Evolutionary conservation across 169 alveolate genomes (phyloP).

Genomic region (Eimeria tenella): DNA sequence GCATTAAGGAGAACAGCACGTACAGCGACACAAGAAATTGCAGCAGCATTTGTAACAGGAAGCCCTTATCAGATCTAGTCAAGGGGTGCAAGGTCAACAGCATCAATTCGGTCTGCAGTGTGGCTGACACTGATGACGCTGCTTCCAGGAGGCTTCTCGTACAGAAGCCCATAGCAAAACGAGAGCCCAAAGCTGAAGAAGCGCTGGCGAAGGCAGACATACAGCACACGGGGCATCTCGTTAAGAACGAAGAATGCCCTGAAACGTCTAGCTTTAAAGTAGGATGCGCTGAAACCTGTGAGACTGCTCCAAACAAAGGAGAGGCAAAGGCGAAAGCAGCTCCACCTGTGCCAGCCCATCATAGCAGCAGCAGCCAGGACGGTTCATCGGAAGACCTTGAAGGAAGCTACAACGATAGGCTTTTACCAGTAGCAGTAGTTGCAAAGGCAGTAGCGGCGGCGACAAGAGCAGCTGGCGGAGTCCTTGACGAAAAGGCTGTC

Average conservation of each 20-base stretch:
- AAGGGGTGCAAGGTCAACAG: slow-evolving; percentile 12
- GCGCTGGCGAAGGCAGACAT: not conserved
- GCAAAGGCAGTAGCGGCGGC: not conserved
- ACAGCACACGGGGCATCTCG: not conserved
- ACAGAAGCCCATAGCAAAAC: not conserved
- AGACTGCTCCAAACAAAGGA: not conserved
- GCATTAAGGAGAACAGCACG: not conserved
- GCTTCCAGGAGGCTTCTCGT: not conserved
- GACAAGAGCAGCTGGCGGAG: not conserved
- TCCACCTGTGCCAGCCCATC: not conserved
- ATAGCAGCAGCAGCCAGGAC: not conserved
- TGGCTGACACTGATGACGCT: not conserved
- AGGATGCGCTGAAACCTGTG: not conserved
- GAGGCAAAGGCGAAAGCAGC: not conserved
- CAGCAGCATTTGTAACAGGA: not conserved
- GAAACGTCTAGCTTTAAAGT: not conserved
- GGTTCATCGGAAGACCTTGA: no score
- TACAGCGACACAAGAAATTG: not conserved
- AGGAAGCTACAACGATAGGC: no score
- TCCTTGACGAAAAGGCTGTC: not conserved
- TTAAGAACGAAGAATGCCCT: not conserved
- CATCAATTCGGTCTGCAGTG: not conserved
- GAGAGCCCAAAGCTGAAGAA: not conserved
- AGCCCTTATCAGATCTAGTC: not conserved
- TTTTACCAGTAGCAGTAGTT: not conserved